Conservation (phyloP, 2,329 filamentous ascomycete species). For the Pyrenochaeta sp. region DNA sequence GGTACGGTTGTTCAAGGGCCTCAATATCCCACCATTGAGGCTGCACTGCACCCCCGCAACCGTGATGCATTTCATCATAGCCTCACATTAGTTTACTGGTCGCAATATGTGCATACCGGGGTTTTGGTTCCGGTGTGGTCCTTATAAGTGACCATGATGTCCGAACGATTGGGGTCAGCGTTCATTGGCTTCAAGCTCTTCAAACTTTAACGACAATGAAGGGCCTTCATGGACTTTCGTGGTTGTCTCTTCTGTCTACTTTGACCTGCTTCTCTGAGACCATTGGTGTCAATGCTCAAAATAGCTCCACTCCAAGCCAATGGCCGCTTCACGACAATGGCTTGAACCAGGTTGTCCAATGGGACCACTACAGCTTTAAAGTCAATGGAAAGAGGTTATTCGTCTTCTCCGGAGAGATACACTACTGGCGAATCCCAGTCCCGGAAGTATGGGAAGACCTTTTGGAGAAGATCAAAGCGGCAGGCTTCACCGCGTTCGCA, state of each 20-base stretch:
- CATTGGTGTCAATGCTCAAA: conserved; percentile 33
- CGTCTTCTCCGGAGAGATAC: conserved; percentile 63
- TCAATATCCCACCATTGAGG: conserved; percentile 21
- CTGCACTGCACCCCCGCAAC: conserved; percentile 10
- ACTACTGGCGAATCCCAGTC: conserved; percentile 58
- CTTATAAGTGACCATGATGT: conserved; percentile 21
- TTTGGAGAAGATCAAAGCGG: conserved; percentile 62
- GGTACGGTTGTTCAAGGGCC: conserved; percentile 9
- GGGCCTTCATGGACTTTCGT: conserved; percentile 26
- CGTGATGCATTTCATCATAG: conserved; percentile 9
- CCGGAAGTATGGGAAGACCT: conserved; percentile 61
- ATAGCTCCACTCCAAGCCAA: conserved; percentile 32
- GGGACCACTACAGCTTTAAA: conserved; percentile 64
- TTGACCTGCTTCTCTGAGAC: conserved; percentile 16
- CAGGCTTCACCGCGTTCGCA: conserved; percentile 59
- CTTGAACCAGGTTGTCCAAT: conserved; percentile 59
- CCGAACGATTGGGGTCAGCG: conserved; percentile 15
- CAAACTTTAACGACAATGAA: conserved; percentile 28
- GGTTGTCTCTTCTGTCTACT: conserved; percentile 32
- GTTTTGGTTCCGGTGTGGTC: conserved; percentile 11
- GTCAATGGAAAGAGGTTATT: conserved; percentile 62
- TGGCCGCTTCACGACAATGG: conserved; percentile 62
- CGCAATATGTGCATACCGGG: conserved; percentile 16
- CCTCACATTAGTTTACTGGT: conserved; percentile 19
- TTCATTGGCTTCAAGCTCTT: conserved; percentile 26